phyloP scores from a whole-genome alignment of 176 grass and related monocot species.

The Musa itinerans region DNA sequence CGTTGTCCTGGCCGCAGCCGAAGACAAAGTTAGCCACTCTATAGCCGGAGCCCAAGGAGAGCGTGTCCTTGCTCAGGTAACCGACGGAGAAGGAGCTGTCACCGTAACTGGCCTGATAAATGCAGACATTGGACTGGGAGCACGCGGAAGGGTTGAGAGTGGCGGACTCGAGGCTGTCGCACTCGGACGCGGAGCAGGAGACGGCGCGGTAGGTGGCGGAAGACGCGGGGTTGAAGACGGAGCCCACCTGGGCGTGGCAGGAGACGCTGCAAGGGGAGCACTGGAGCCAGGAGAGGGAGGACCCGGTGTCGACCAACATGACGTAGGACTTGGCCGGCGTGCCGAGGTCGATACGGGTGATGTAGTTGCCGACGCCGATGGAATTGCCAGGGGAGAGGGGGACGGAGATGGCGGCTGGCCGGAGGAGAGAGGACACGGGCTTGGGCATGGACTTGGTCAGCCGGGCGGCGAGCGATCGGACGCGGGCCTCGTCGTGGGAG shows the following conservation, averaged over 20 bases:
- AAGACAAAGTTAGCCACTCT: constrained; percentile 56
- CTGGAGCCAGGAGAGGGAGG: constrained; percentile 27
- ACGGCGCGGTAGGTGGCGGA: constrained; percentile 58
- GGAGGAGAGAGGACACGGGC: constrained; percentile 26
- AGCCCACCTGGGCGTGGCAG: constrained; percentile 53
- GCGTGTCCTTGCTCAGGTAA: constrained; percentile 68
- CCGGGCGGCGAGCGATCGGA: constrained; percentile 38
- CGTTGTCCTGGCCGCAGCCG: constrained; percentile 82
- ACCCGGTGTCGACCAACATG: constrained; percentile 12
- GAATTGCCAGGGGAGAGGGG: background rate
- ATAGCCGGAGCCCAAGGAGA: constrained; percentile 35
- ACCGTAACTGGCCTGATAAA: constrained; percentile 81
- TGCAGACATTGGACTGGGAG: constrained; percentile 52
- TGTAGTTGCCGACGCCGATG: constrained; percentile 14
- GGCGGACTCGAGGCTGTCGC: constrained; percentile 42
- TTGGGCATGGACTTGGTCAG: constrained; percentile 20
- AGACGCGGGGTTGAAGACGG: constrained; percentile 47
- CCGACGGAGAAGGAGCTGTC: constrained; percentile 81
- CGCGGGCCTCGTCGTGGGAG: constrained; percentile 48
- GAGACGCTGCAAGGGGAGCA: constrained; percentile 58
- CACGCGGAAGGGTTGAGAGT: constrained; percentile 55
- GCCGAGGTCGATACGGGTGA: constrained; percentile 10
- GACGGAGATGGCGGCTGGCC: constrained; percentile 11
- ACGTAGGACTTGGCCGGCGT: background rate
- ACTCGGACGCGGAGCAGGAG: constrained; percentile 43